phyloP scores from a whole-genome alignment of 257 asterid species.

The Salvia rosmarinus region DNA sequence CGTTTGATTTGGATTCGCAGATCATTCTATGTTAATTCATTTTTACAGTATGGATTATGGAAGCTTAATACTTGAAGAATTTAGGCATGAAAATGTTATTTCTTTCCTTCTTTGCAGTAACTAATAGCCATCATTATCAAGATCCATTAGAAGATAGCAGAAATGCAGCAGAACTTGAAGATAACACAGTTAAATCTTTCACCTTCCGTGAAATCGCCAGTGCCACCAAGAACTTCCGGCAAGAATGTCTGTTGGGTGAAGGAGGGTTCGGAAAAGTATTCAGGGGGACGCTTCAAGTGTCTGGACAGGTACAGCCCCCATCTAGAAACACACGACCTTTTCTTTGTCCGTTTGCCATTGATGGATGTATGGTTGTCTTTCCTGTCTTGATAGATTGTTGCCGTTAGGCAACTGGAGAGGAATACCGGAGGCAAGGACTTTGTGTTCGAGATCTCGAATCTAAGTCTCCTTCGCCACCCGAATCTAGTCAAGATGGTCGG shows the following conservation, averaged over 20 bases:
- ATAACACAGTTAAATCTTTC: constrained; percentile 51
- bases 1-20: constrained; percentile 1
- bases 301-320: constrained; percentile 60
- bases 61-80: not conserved
- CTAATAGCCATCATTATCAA: not conserved
- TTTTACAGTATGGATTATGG: too few relatives aligned
- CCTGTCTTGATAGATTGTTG: constrained; percentile 51
- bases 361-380: not conserved
- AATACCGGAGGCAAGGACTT: constrained; percentile 76
- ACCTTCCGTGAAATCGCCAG: constrained; percentile 91
- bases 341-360: too few relatives aligned
- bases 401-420: constrained; percentile 84
- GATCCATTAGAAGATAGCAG: constrained; percentile 32
- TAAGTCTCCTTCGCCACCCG: constrained; percentile 76
- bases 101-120: constrained; percentile 30
- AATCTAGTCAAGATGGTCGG: constrained; percentile 77
- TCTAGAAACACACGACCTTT: too few relatives aligned
- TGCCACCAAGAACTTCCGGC: constrained; percentile 87
- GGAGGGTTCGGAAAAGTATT: constrained; percentile 80
- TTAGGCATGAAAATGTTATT: not conserved
- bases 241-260: constrained; percentile 77
- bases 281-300: constrained; percentile 61
- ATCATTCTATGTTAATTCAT: not conserved
- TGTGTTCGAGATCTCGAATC: constrained; percentile 56
- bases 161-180: constrained; percentile 38